These are phyloP conservation scores for Xylaria multiplex DNA, from an alignment of 2,329 filamentous ascomycete species.

Conservation along the genomic window DNA sequence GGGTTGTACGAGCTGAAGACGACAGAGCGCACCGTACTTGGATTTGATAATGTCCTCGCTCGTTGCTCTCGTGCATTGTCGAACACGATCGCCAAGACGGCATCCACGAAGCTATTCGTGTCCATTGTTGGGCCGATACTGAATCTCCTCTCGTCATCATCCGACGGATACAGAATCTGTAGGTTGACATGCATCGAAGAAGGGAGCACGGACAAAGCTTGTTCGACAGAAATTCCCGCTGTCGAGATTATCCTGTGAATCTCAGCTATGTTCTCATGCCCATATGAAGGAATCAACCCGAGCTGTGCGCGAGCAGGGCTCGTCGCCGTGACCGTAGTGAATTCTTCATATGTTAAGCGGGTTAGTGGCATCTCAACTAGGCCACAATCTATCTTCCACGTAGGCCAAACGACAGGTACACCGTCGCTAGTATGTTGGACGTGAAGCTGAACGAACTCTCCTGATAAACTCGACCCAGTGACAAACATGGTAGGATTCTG, in stretches of 20 bases:
- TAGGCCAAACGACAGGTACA: constrained; percentile 86
- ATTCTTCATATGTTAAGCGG: constrained; percentile 79
- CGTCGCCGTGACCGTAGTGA: constrained; percentile 63
- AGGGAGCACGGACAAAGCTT: constrained; percentile 80
- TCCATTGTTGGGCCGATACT: constrained; percentile 80
- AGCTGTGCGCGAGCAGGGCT: constrained; percentile 58
- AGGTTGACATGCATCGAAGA: constrained; percentile 86
- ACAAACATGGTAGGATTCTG: constrained; percentile 87
- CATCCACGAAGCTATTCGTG: constrained; percentile 87
- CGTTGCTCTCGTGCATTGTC: constrained; percentile 81
- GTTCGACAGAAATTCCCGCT: constrained; percentile 81
- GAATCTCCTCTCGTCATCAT: constrained; percentile 74
- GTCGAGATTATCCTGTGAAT: constrained; percentile 77
- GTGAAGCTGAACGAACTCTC: constrained; percentile 92
- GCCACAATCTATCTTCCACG: constrained; percentile 80
- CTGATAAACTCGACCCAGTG: constrained; percentile 92
- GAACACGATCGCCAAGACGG: constrained; percentile 85
- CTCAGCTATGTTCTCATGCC: constrained; percentile 66
- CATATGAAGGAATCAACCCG: constrained; percentile 56
- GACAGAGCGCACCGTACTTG: constrained; percentile 82
- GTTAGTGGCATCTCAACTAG: constrained; percentile 85
- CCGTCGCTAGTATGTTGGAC: constrained; percentile 92
- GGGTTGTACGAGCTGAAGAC: constrained; percentile 95
- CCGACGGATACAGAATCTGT: constrained; percentile 87
- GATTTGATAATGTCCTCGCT: constrained; percentile 69